Evolutionary conservation across 305 asterid genomes (phyloP).

Genomic region (Fraxinus platypoda): DNA sequence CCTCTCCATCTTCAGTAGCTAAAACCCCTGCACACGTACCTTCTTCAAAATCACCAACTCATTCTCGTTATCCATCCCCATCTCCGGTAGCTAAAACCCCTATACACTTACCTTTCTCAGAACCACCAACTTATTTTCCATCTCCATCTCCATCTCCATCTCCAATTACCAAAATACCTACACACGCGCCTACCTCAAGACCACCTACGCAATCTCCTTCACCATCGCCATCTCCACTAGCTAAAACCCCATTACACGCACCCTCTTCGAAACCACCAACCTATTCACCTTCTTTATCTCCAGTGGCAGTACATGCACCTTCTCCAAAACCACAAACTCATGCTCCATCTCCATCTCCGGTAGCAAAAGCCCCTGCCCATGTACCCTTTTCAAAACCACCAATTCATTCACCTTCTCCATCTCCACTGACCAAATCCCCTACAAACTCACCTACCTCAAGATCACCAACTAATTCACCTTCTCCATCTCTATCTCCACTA

Average conservation of each 20-base stretch:
- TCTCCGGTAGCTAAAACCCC: neutral
- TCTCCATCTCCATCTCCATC: neutral
- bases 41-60: constrained; percentile 5
- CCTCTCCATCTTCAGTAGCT: neutral
- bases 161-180: neutral
- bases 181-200: neutral
- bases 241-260: neutral
- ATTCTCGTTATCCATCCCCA: neutral
- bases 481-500: neutral
- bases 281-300: neutral
- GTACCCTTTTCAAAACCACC: neutral
- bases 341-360: neutral
- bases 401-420: constrained; percentile 10
- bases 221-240: constrained; percentile 3
- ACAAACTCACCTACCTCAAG: neutral
- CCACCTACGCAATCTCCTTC: neutral
- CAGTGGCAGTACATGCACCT: neutral
- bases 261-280: constrained; percentile 6
- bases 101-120: neutral
- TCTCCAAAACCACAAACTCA: neutral
- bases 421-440: neutral
- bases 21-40: neutral
- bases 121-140: neutral
- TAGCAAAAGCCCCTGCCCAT: neutral
- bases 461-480: neutral